Base-by-base conservation (phyloP, 805 yeast species). In the Grigorovia jiainica region DNA sequence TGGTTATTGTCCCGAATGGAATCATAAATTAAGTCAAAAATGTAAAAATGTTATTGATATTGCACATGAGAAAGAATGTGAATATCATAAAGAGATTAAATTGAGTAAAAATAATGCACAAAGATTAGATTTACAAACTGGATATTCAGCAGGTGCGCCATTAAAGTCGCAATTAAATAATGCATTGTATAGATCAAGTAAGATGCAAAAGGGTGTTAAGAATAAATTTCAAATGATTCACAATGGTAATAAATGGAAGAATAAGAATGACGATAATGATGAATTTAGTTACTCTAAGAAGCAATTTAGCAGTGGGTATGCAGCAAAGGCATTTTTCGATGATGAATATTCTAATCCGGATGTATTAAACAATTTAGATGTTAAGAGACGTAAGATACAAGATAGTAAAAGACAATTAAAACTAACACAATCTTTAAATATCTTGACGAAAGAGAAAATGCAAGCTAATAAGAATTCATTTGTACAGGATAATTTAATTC, bases 101-200 rank as follows among this genome's bases (percentile, higher is more conserved):
- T 66, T 76, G 42, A 69, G 72, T 35, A 68, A 68, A 36, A 60
- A 73, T 0, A 72, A 76, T 17, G 70, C 78, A n/a, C 70, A 74
- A 46, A 66, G 97, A 47, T 74, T 86, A 67, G 97, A 89, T 58
- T 67, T 90, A 41, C 83, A 78, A 58, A 75, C 83, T 13, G 64
- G 75, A 45, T 67, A 72, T 45, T 62, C 78, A 43, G 58, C 75
- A 61, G 71, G 77, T 51, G 73, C 86, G 6, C 79, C 87, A 5
- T 67, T 68, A 20, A 63, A 66, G 38, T 15, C 31, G n/a, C 15
- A 27, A 27, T 13, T 13, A 13, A 13, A 15, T 30, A 11, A 27
- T 27, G 31, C 31, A 13, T 13, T 27, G 15, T 27, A 27, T 27
- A 10, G 15, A 13, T 27, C 11, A 6, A 13, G 7, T 13, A 13